A percentile compares a stretch with the other conserved stretches of the same genome.
Evolutionary conservation across 345 rosid species (phyloP).

Genomic region (Balakata baccata): DNA sequence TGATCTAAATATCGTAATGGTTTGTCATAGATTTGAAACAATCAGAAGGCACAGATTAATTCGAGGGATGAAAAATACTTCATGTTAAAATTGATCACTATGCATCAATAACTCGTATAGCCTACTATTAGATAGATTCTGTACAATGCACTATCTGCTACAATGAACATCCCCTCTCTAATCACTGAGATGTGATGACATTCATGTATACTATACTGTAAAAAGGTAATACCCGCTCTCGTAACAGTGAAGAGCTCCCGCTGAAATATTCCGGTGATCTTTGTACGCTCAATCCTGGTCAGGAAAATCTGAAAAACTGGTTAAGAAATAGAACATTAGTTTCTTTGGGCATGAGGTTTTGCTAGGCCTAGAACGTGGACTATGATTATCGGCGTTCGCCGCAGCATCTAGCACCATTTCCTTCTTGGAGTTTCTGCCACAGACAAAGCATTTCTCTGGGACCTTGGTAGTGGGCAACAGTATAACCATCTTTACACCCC

Average conservation of each 20-base stretch:
- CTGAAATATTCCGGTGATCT: neutral
- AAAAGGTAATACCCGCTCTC: neutral
- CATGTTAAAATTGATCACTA: neutral
- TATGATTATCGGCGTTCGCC: constrained; percentile 2
- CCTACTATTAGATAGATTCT: constrained; percentile 1
- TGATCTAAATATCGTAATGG: too few species aligned
- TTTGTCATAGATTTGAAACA: too few species aligned
- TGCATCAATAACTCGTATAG: neutral
- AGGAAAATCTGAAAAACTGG: constrained; percentile 10
- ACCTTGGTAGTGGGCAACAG: constrained; percentile 93
- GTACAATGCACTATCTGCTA: constrained; percentile 9
- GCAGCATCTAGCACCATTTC: constrained; percentile 68
- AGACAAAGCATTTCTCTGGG: constrained; percentile 88
- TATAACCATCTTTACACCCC: constrained; percentile 83
- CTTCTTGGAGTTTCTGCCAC: constrained; percentile 85
- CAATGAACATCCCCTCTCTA: neutral
- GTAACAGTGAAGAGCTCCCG: neutral
- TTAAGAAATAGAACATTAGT: neutral
- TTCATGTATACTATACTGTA: neutral
- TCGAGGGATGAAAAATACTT: neutral
- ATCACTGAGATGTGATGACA: neutral
- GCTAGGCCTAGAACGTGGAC: neutral
- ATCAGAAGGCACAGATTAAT: too few species aligned
- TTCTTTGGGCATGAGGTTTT: neutral
- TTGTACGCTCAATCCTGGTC: constrained; percentile 1